Percentiles rank a stretch among this genome's conserved stretches.
phyloP scores from a whole-genome alignment of 1,284 basidiomycete species.

The Rhodotorula glutinis region DNA sequence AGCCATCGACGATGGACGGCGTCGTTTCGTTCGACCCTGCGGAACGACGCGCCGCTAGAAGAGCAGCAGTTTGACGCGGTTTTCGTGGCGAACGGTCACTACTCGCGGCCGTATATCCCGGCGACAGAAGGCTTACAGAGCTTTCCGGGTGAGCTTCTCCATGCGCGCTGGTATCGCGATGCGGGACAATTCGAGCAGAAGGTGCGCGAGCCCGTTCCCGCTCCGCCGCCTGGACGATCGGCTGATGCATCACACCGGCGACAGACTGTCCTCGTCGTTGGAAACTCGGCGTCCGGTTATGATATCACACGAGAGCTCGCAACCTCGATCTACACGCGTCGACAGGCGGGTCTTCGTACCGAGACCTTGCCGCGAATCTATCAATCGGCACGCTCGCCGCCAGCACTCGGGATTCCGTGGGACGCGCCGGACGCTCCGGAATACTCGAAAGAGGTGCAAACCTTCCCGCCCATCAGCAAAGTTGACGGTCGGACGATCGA shows the following conservation, averaged over 20 bases:
- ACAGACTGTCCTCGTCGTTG: conserved; percentile 54
- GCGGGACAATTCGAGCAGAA: conserved; percentile 44
- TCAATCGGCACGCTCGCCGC: conserved; percentile 44
- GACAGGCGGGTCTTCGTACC: background rate
- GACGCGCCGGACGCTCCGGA: conserved; percentile 38
- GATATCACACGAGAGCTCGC: conserved; percentile 56
- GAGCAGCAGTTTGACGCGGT: conserved; percentile 46
- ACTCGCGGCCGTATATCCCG: conserved; percentile 53
- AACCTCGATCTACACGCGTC: conserved; percentile 42
- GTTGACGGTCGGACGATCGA: conserved; percentile 44
- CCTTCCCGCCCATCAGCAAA: conserved; percentile 46
- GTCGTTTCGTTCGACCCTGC: conserved; percentile 25
- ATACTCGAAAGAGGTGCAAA: conserved; percentile 46
- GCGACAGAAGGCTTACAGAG: conserved; percentile 48
- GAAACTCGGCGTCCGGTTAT: conserved; percentile 54
- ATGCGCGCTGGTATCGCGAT: conserved; percentile 53
- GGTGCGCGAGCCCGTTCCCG: conserved; percentile 4
- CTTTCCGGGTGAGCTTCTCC: conserved; percentile 51
- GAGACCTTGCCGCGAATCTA: conserved; percentile 41
- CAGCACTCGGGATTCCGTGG: conserved; percentile 30
- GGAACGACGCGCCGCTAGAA: background rate
- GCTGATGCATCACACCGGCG: background rate
- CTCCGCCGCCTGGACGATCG: background rate
- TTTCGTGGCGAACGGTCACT: conserved; percentile 53
- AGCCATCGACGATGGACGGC: conserved; percentile 41